phyloP scores from a whole-genome alignment of 345 rosid species.

The Erysimum cheiranthoides region DNA sequence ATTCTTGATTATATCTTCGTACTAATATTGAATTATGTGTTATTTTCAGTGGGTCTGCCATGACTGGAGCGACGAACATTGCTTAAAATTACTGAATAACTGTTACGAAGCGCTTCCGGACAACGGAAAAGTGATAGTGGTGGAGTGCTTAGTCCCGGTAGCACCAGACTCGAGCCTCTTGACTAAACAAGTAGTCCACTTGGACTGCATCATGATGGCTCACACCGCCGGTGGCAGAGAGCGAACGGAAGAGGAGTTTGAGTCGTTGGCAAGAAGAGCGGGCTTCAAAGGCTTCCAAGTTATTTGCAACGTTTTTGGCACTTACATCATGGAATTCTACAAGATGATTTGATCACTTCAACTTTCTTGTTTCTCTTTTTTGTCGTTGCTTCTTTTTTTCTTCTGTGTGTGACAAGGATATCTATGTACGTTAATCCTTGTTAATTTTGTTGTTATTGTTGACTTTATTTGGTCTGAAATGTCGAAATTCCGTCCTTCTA shows the following conservation, averaged over 20 bases:
- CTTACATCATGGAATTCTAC: slow-evolving; percentile 37
- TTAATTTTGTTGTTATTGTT: too few species aligned
- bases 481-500: too few species aligned
- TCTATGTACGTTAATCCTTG: too few species aligned
- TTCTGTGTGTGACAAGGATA: too few species aligned
- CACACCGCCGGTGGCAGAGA: slow-evolving; percentile 90
- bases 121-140: slow-evolving; percentile 77
- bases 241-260: slow-evolving; percentile 70
- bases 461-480: too few species aligned
- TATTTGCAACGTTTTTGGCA: slow-evolving; percentile 32
- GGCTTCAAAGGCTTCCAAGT: slow-evolving; percentile 30
- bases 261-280: slow-evolving; percentile 53
- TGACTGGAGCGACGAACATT: slow-evolving; percentile 83
- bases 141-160: slow-evolving; percentile 71
- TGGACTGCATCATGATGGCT: slow-evolving; percentile 80
- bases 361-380: too few species aligned
- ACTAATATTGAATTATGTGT: too few species aligned
- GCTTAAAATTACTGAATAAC: slow-evolving; percentile 66
- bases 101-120: slow-evolving; percentile 70
- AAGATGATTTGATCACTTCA: not conserved
- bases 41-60: slow-evolving; percentile 78
- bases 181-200: slow-evolving; percentile 47
- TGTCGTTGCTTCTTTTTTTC: too few species aligned
- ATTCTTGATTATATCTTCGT: too few species aligned
- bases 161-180: slow-evolving; percentile 68